Evolutionary conservation across 352 stramenopile species (phyloP), one percentile per base, ranked within the genome.

Genomic region (Phytopythium oedochilum): DNA sequence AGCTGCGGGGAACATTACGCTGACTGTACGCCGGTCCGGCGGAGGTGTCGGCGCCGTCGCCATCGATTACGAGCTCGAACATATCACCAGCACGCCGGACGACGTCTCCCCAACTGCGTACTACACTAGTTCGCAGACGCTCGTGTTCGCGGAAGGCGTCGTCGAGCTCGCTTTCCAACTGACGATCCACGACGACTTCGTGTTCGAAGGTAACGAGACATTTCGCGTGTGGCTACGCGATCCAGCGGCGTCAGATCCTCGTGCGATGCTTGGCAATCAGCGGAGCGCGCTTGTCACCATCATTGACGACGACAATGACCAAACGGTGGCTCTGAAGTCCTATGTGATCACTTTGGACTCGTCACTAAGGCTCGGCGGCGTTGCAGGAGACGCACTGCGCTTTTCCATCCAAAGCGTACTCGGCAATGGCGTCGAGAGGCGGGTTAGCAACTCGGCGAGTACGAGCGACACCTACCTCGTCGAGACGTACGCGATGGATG

Each of bases 181-280:
- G 23, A 92, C 88, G 20, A 96, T 98, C 54, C 88, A 97, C 59
- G 91, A 98, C 55, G 88, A 98, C 54, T 79, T 84, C 29, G 40
- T 82, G 29, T 54, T 81, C 3, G 82, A 96, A 28, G 63, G 44
- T 7, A 63, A 94, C 52, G 83, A 94, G 53, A 71, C 60, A 1
- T 94, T 96, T 48, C 70, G 79, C 14, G 61, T 96, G 22, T 35
- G 68, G 26, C 62, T 92, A 35, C 66, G 60, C 0, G 52, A 75
- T 18, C 70, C 78, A 11, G 42, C 42, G 59, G 40, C 22, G 54
- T 55, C 28, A 25, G 52, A 57, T 35, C 59, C 50, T 12, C 55
- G 34, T 8, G 61, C 63, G 38, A 77, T 50, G 1, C 60, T 94
- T 2, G 84, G 84, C 17, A 87, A 80, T 46, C 81, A 92, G 39